phyloP scores from a whole-genome alignment of 2,329 filamentous ascomycete genomes.

The Pyricularia grisea region DNA sequence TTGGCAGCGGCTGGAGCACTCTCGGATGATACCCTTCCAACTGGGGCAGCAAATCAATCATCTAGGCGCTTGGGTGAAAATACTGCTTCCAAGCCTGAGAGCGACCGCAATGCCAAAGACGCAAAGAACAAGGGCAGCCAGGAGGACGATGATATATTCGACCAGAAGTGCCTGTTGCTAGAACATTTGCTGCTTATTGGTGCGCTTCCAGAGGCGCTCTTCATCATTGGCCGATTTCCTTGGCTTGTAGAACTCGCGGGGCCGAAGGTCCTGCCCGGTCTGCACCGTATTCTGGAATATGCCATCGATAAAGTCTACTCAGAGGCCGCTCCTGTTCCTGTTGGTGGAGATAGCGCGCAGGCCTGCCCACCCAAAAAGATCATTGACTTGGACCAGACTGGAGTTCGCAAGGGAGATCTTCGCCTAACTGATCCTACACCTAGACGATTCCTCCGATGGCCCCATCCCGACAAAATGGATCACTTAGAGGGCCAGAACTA shows the following conservation, averaged over 20 bases:
- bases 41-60: slow-evolving; percentile 27
- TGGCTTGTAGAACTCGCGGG: slow-evolving; percentile 84
- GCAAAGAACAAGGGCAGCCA: neutral
- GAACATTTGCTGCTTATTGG: slow-evolving; percentile 84
- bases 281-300: slow-evolving; percentile 79
- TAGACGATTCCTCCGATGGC: slow-evolving; percentile 72
- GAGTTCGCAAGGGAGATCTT: slow-evolving; percentile 60
- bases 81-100: slow-evolving; percentile 37
- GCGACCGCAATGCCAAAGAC: slow-evolving; percentile 10
- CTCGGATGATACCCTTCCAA: slow-evolving; percentile 61
- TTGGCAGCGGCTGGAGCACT: slow-evolving; percentile 80
- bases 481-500: slow-evolving; percentile 71
- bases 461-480: slow-evolving; percentile 69
- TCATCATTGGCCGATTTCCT: slow-evolving; percentile 77
- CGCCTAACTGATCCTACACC: slow-evolving; percentile 48
- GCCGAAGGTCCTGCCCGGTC: slow-evolving; percentile 60
- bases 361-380: slow-evolving; percentile 33
- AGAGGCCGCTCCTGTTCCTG: slow-evolving; percentile 29
- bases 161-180: slow-evolving; percentile 81
- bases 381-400: slow-evolving; percentile 50
- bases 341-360: slow-evolving; percentile 15
- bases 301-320: slow-evolving; percentile 66
- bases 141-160: slow-evolving; percentile 50
- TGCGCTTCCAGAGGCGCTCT: slow-evolving; percentile 84
- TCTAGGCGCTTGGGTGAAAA: slow-evolving; percentile 36